phyloP scores from a whole-genome alignment of 805 yeast genomes.

The Isabelozyma heimii region DNA sequence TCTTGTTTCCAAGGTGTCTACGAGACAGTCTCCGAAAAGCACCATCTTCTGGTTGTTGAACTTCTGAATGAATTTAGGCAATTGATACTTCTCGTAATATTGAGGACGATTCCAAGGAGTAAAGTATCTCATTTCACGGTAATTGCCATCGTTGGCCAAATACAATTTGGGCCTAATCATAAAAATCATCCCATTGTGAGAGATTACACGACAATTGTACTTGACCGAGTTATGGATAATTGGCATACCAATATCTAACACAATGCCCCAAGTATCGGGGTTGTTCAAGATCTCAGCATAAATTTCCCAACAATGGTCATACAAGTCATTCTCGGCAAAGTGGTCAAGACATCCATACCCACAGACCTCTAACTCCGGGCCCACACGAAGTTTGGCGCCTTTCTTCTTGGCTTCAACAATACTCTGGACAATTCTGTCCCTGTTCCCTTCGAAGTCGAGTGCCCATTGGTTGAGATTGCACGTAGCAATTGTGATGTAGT shows the following conservation, averaged over 20 bases:
- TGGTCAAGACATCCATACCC: conserved; percentile 97
- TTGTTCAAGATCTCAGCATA: conserved; percentile 71
- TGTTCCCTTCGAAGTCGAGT: conserved; percentile 92
- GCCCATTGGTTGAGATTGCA: conserved; percentile 99
- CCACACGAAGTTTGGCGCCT: conserved; percentile 85
- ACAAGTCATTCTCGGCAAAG: conserved; percentile 85
- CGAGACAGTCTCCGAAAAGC: conserved; percentile 86
- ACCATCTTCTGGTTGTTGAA: conserved; percentile 67
- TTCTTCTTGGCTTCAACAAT: conserved; percentile 70
- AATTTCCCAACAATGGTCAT: conserved; percentile 93
- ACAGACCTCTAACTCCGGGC: conserved; percentile 93
- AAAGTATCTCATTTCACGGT: conserved; percentile 95
- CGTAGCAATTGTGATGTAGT: conserved; percentile 83
- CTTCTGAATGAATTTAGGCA: conserved; percentile 69
- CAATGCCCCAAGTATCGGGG: conserved; percentile 68
- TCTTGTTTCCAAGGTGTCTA: conserved; percentile 80
- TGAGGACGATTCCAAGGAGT: conserved; percentile 89
- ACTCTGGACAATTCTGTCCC: conserved; percentile 84
- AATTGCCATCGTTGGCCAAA: conserved; percentile 96
- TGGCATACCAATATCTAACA: conserved; percentile 95
- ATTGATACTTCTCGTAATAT: conserved; percentile 64
- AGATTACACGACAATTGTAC: conserved; percentile 86
- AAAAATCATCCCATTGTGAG: conserved; percentile 74
- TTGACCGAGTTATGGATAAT: conserved; percentile 81
- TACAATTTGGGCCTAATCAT: conserved; percentile 90